Evolutionary conservation across 148 eudicot species (phyloP).

Genomic region (Vaccinium myrtillus): DNA sequence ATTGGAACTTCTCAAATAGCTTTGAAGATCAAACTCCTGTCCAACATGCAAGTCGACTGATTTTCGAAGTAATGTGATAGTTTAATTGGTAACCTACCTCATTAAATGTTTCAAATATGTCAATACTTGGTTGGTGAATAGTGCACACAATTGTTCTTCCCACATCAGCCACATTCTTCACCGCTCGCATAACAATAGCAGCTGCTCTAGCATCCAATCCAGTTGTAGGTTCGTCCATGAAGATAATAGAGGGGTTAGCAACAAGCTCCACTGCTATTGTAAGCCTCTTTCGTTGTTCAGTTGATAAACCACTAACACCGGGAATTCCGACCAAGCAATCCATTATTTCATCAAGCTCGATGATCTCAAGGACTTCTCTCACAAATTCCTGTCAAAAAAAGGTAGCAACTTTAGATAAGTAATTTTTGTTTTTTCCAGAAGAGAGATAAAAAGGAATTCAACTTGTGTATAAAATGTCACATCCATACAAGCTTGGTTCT

Average conservation of each 20-base stretch:
- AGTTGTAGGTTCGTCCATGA: no score
- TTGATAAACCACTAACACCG: slow-evolving; percentile 66
- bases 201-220: no score
- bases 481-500: slow-evolving; percentile 51
- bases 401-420: not conserved
- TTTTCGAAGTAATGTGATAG: not conserved
- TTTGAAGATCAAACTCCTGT: not conserved
- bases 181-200: no score
- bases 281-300: slow-evolving; percentile 43
- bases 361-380: slow-evolving; percentile 62
- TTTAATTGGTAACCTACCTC: slow-evolving; percentile 40
- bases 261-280: no score
- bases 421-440: not conserved
- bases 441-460: slow-evolving; percentile 3
- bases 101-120: slow-evolving; percentile 85
- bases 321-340: slow-evolving; percentile 66
- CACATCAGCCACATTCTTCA: no score
- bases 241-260: no score
- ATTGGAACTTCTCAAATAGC: not conserved
- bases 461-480: not conserved
- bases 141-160: slow-evolving; percentile 39
- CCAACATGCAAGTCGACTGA: not conserved
- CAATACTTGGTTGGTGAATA: slow-evolving; percentile 86
- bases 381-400: slow-evolving; percentile 54
- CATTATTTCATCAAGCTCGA: slow-evolving; percentile 64